Base-by-base conservation (phyloP, 2,329 filamentous ascomycete species). In the Colletotrichum liaoningense region DNA sequence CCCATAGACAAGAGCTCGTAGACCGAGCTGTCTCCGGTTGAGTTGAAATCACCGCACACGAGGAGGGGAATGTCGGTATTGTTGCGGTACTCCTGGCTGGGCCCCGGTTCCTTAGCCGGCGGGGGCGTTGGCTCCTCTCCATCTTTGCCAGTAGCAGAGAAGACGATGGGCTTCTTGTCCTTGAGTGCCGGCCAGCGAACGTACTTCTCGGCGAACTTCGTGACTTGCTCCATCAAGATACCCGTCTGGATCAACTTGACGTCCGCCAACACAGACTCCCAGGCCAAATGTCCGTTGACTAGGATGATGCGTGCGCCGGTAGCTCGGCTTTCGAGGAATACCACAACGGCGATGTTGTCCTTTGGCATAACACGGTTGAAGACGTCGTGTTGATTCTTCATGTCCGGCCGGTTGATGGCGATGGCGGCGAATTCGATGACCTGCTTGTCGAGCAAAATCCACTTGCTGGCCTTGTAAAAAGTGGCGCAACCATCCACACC, bases 361-460 rank as follows among this genome's bases (percentile, higher is more conserved):
- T 97, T 95, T 74, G 96, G 95, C 97, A 98, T 98, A 74, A 99
- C 93, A 33, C 97, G 93, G 82, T 99, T 99, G 88, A 98, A 98
- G 70, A 98, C 96, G 79, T 99, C 97, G 80, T 97, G 94, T 79
- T 97, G 95, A 69, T 95, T 94, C 85, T 98, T 98, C 91, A 98
- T 98, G 81, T 98, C 97, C 3, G 95, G 94, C 76, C 97, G 89
- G 80, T 97, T 97, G 83, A 99, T 98, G 76, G 96, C 96, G 69
- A 95, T 94, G 72, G 94, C 93, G 49, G 94, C 93, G 81, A 98
- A 98, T 82, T 98, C 95, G 79, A 99, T 93, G 75, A 98, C 86
- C 80, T 97, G 94, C 86, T 98, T 98, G 85, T 98, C 96, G 28
- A 99, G 89, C 72, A 98, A 85, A 73, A 98, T 94, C 83, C 93